phyloP scores from a whole-genome alignment of 768 basidiomycete genomes.

The Boletales sp. region DNA sequence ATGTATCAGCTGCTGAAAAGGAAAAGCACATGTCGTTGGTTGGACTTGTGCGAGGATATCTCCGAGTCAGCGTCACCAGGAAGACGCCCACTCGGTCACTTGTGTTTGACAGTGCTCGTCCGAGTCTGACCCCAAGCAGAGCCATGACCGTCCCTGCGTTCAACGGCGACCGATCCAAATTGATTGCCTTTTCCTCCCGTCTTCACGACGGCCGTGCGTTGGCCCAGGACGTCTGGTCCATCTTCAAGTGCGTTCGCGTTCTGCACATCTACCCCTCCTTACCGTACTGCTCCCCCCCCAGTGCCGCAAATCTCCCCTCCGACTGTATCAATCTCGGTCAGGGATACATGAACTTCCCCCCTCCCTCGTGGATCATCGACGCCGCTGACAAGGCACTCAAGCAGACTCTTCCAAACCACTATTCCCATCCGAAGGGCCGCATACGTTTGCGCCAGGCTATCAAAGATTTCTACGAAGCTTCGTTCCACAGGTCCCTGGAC shows the following conservation, averaged over 20 bases:
- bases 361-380: slow-evolving; percentile 74
- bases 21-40: background rate
- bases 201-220: slow-evolving; percentile 73
- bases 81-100: background rate
- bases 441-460: slow-evolving; percentile 86
- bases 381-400: slow-evolving; percentile 70
- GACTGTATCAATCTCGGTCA: slow-evolving; percentile 97
- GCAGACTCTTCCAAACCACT: slow-evolving; percentile 69
- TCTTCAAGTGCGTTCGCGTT: slow-evolving; percentile 61
- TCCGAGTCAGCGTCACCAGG: too few relatives aligned
- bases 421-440: slow-evolving; percentile 88
- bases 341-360: slow-evolving; percentile 91
- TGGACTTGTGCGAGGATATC: background rate
- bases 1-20: background rate
- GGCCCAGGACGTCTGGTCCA: slow-evolving; percentile 86
- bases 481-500: slow-evolving; percentile 67
- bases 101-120: background rate
- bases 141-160: background rate
- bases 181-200: slow-evolving; percentile 69
- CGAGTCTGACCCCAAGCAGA: background rate
- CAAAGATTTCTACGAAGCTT: slow-evolving; percentile 69
- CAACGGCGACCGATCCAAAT: slow-evolving; percentile 40
- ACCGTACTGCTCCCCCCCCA: slow-evolving; percentile 29
- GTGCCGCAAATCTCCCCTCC: slow-evolving; percentile 80
- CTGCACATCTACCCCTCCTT: background rate